Evolutionary conservation across 2,329 filamentous ascomycete genomes (phyloP), one percentile per base, ranked within the genome.

Genomic region (Blumeriella jaapii): DNA sequence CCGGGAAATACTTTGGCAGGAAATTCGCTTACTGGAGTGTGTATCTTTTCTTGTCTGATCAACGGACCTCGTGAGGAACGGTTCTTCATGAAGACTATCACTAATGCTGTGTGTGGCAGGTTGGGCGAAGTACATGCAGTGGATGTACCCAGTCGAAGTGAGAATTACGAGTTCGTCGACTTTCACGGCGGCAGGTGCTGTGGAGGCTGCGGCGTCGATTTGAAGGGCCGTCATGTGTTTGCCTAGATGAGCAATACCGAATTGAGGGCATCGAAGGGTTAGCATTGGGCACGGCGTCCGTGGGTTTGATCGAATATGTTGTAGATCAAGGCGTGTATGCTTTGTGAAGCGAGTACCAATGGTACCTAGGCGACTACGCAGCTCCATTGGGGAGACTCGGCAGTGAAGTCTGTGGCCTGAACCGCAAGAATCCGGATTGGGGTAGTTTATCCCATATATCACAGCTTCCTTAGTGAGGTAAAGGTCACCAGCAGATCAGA

Each of bases 11-110:
- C 62, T 75, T 95, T 59, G 91, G 91, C 29, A 73, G 91, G 58
- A 93, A 85, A 60, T 93, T 87, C 64, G 89, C 89, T 40, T 95
- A 93, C 57, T 95, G 86, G 84, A 85, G 89, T 95, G 69, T 58
- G 80, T 67, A 7, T 22, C 10, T 12, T 7, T 3, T 41, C 8
- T 5, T 20, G 35, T 22, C 6, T 36, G 8, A 35, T 5, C 7
- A 5, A 12, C n/a, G n/a, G n/a, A n/a, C n/a, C n/a, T n/a, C n/a
- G n/a, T n/a, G n/a, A n/a, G n/a, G n/a, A n/a, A n/a, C n/a, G n/a
- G n/a, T n/a, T n/a, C n/a, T n/a, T n/a, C n/a, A n/a, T n/a, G n/a
- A n/a, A n/a, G n/a, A n/a, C n/a, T n/a, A n/a, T 46, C 20, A 43
- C 12, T 31, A 4, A 5, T 8, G 22, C 22, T 8, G 22, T 24